Conservation (phyloP, 2,329 filamentous ascomycete genomes). For the Trichoderma cornu-damae region DNA sequence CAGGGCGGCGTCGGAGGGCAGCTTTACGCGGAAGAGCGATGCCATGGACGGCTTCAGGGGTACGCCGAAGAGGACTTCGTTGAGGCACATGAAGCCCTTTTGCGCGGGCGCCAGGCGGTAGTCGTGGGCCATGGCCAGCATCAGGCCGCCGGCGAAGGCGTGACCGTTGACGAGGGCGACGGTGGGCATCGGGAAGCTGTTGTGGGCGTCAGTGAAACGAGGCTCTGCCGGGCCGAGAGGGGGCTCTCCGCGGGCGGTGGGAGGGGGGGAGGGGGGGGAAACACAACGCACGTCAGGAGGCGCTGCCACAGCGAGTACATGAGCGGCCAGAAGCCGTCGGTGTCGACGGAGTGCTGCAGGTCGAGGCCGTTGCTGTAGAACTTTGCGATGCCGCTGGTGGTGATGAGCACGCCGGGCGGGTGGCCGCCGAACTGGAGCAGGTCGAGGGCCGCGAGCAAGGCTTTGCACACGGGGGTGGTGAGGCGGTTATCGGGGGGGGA, state of each 20-base stretch:
- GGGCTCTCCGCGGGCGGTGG: not conserved
- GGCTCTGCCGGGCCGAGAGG: too few relatives aligned
- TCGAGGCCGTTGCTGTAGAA: constrained; percentile 85
- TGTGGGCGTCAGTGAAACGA: too few relatives aligned
- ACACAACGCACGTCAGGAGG: constrained; percentile 40
- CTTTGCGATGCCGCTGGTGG: constrained; percentile 68
- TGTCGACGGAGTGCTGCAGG: constrained; percentile 58
- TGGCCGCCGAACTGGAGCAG: constrained; percentile 61
- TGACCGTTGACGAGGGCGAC: constrained; percentile 76
- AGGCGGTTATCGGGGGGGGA: constrained; percentile 73
- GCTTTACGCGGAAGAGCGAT: constrained; percentile 67
- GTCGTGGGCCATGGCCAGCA: constrained; percentile 77
- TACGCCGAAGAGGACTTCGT: constrained; percentile 75
- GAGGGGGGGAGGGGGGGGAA: not conserved
- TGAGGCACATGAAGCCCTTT: constrained; percentile 71
- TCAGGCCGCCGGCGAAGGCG: constrained; percentile 75
- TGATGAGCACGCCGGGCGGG: constrained; percentile 68
- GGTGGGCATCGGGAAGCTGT: constrained; percentile 70
- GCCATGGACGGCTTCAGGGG: constrained; percentile 71
- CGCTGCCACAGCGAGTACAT: constrained; percentile 62
- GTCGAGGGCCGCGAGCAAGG: constrained; percentile 67
- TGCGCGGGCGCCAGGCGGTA: constrained; percentile 71
- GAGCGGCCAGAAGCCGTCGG: constrained; percentile 56
- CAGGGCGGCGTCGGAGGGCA: constrained; percentile 48
- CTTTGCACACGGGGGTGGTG: constrained; percentile 60